A percentile compares a stretch with the other conserved stretches of the same genome.
phyloP scores from a whole-genome alignment of 2,329 filamentous ascomycete genomes.

The Fusarium nodosum region DNA sequence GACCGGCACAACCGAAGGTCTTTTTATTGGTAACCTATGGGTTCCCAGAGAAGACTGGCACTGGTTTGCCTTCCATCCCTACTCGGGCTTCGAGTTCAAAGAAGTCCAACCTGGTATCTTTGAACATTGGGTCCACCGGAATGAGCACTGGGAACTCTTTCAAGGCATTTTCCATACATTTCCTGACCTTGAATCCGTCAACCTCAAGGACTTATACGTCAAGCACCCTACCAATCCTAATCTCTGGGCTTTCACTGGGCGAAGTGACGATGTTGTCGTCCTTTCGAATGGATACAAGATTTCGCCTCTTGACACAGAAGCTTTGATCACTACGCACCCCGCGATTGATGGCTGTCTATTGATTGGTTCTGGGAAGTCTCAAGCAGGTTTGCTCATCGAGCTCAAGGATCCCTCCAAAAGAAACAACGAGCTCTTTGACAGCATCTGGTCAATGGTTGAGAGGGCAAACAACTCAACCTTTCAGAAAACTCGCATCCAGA shows the following conservation, averaged over 20 bases:
- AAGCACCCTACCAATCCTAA: slow-evolving; percentile 48
- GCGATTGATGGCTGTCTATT: slow-evolving; percentile 49
- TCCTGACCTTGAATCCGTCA: slow-evolving; percentile 46
- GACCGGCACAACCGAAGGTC: slow-evolving; percentile 54
- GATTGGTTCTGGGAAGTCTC: slow-evolving; percentile 1
- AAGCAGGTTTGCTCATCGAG: slow-evolving; percentile 10
- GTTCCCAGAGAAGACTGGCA: slow-evolving; percentile 50
- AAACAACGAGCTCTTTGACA: slow-evolving; percentile 11
- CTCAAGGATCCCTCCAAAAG: background rate
- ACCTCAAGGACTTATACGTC: slow-evolving; percentile 52
- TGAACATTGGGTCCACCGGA: slow-evolving; percentile 53
- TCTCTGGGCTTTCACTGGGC: slow-evolving; percentile 51
- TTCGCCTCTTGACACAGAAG: slow-evolving; percentile 50
- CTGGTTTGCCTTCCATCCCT: slow-evolving; percentile 54
- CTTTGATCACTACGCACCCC: slow-evolving; percentile 46
- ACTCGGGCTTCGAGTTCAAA: slow-evolving; percentile 54
- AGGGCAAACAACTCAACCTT: slow-evolving; percentile 16
- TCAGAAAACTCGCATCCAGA: slow-evolving; percentile 1
- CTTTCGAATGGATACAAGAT: slow-evolving; percentile 54
- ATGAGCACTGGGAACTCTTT: slow-evolving; percentile 42
- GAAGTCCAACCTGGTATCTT: slow-evolving; percentile 50
- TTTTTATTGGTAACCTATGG: slow-evolving; percentile 54
- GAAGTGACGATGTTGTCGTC: slow-evolving; percentile 52
- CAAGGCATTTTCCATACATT: slow-evolving; percentile 53
- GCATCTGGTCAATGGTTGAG: slow-evolving; percentile 5